Evolutionary conservation across 768 basidiomycete genomes (phyloP), one percentile per base, ranked within the genome.

Genomic region (Lepiota venenata): DNA sequence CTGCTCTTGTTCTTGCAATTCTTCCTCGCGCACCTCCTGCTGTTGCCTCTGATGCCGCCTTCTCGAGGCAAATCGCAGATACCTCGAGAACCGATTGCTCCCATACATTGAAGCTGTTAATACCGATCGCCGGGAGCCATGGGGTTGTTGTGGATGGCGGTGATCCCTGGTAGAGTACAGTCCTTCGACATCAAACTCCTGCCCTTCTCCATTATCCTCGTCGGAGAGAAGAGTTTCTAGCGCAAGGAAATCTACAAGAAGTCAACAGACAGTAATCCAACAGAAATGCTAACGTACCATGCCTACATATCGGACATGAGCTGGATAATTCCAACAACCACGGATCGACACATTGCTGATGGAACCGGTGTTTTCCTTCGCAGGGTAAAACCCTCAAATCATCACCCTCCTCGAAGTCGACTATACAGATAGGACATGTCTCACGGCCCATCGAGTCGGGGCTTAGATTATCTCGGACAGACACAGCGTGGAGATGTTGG

Each of bases 391-490:
- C 79, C 20, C 95, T 85, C 12, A 97, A 70, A 66, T 96, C 91
- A 62, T 98, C 95, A 1, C 93, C 95, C 57, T 91, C 88, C 66
- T 94, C 90, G 62, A 98, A 98, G 61, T 96, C 93, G 42, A 91
- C 78, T 56, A 98, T 87, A 68, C 95, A 98, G 57, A 98, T 98
- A 4, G 95, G 94, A 71, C 95, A 98, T 11, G 87, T 92, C 68
- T 93, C 89, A 37, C 82, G 80, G 4, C 88, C 88, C 35, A 91
- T 90, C 12, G 80, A 77, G 37, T 78, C 82, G 1, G 85, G 87
- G 47, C 82, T 74, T 14, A 81, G 67, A 36, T 79, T 76, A 51
- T 74, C 71, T 21, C 61, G 56, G 35, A 61, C 32, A 62, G 35
- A 18, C 48, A 15, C 57, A 15, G 10, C 37, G 32, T 3, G 52